phyloP scores from a whole-genome alignment of 768 basidiomycete genomes.

The Auricularia sp. region DNA sequence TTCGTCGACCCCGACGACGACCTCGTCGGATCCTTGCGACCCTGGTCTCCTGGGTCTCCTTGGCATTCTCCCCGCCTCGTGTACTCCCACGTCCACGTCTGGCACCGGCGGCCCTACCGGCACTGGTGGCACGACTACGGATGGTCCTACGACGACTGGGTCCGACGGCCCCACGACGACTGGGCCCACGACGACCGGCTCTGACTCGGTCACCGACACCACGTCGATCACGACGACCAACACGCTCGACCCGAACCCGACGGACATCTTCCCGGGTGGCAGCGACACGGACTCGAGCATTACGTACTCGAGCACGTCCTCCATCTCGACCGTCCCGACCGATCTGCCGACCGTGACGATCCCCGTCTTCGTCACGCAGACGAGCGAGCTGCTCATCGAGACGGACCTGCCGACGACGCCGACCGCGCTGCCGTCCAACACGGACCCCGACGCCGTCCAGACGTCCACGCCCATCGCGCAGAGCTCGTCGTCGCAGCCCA shows the following conservation, averaged over 20 bases:
- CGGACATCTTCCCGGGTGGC: not conserved
- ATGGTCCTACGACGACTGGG: not conserved
- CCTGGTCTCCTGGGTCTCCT: not conserved
- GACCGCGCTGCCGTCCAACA: not conserved
- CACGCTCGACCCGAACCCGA: slow-evolving; percentile 14
- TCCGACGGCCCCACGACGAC: slow-evolving; percentile 2
- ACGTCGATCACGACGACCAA: slow-evolving; percentile 20
- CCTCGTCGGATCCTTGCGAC: slow-evolving; percentile 1
- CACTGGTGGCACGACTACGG: not conserved
- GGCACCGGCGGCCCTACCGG: slow-evolving; percentile 2
- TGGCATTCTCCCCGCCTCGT: not conserved
- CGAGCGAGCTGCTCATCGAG: not conserved
- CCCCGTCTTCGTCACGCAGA: not conserved
- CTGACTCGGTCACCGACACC: not conserved
- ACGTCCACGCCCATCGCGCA: not conserved
- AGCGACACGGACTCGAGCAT: not conserved
- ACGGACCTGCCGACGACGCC: not conserved
- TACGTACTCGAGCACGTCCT: not conserved
- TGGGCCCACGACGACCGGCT: not conserved
- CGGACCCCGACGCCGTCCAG: not conserved
- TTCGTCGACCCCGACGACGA: not conserved
- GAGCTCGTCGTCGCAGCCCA: not conserved
- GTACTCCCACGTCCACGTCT: not conserved
- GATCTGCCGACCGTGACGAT: not conserved
- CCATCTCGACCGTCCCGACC: not conserved